Conservation (phyloP, 2,329 filamentous ascomycete genomes). For the Blumeria graminis region DNA sequence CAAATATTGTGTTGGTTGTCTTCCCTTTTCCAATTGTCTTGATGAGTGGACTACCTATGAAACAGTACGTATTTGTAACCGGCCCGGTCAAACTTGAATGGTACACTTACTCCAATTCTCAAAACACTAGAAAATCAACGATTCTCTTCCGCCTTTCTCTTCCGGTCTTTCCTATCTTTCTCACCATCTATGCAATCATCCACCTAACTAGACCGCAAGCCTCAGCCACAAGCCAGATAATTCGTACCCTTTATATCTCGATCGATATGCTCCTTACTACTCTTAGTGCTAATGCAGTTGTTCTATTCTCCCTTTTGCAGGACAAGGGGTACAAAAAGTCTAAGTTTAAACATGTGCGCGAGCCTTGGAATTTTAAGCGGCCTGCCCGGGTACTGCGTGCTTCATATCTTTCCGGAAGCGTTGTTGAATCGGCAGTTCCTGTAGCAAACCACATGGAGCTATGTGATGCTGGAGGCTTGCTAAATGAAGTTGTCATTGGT, state of each 20-base stretch:
- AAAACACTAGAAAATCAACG: constrained; percentile 40
- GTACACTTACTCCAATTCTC: no score
- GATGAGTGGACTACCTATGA: constrained; percentile 45
- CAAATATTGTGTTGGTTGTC: constrained; percentile 61
- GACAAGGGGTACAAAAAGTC: constrained; percentile 75
- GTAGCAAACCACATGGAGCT: background rate
- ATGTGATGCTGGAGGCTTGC: background rate
- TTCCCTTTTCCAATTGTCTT: constrained; percentile 79
- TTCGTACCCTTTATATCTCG: constrained; percentile 67
- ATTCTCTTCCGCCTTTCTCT: constrained; percentile 61
- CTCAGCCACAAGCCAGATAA: constrained; percentile 37
- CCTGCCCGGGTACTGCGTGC: background rate
- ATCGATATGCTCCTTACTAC: constrained; percentile 74
- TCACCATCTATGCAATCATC: constrained; percentile 60
- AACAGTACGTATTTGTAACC: constrained; percentile 14
- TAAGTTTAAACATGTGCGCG: constrained; percentile 32
- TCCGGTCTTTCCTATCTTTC: constrained; percentile 48
- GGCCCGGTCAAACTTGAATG: background rate
- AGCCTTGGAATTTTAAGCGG: background rate
- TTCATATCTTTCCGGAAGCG: background rate
- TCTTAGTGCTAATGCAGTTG: constrained; percentile 66
- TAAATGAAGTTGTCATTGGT: background rate
- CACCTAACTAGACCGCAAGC: constrained; percentile 44
- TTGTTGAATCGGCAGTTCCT: background rate
- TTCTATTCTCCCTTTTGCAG: constrained; percentile 73